A percentile compares a stretch with the other conserved stretches of the same genome.
phyloP scores from a whole-genome alignment of 1,139 yeast genomes.

The Blastobotrys malaysiensis region DNA sequence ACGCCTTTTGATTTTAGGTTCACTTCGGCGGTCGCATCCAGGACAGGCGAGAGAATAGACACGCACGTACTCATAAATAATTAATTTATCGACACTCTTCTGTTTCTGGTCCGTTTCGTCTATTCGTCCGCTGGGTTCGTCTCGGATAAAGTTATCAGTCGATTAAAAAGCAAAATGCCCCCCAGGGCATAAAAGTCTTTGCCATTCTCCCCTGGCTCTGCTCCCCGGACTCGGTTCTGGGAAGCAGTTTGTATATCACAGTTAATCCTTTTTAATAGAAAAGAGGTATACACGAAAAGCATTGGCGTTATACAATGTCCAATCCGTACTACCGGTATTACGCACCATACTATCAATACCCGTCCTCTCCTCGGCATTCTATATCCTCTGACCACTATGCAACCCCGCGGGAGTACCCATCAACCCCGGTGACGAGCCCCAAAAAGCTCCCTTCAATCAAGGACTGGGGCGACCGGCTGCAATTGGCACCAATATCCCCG shows the following conservation, averaged over 20 bases:
- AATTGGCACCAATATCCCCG: background rate
- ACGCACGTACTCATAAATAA: background rate
- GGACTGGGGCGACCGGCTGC: background rate
- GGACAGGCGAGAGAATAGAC: background rate
- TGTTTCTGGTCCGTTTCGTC: background rate
- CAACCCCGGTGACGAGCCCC: background rate
- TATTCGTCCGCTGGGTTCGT: background rate
- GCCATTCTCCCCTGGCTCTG: background rate
- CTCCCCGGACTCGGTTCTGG: background rate
- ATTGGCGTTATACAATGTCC: background rate
- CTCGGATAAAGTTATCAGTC: background rate
- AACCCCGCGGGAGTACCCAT: background rate
- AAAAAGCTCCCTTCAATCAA: background rate
- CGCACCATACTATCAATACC: background rate
- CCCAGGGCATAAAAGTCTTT: background rate
- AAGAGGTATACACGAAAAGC: too few species aligned
- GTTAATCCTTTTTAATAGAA: too few species aligned
- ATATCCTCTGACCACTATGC: background rate
- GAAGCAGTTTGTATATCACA: too few species aligned
- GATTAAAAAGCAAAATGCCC: background rate
- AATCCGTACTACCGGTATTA: background rate
- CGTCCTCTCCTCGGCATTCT: background rate
- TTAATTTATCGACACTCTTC: background rate
- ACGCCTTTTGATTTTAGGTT: background rate
- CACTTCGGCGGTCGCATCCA: background rate